These are phyloP conservation scores for Chalciporus chontae DNA, from an alignment of 768 basidiomycete species.

Conservation along the genomic window DNA sequence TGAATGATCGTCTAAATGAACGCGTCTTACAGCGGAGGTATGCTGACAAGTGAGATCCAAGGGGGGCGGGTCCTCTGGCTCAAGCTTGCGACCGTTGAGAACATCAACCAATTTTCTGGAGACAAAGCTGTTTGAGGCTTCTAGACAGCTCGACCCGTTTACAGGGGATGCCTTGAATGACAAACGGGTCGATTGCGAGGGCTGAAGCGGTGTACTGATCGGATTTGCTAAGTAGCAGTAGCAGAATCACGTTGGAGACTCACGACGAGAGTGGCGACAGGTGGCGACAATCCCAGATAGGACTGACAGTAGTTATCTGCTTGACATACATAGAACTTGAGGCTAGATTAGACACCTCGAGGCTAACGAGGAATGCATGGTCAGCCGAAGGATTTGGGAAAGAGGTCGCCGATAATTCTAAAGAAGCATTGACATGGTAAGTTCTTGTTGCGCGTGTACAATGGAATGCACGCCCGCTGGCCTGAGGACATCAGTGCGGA, in stretches of 20 bases:
- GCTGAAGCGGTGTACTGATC: slow-evolving; percentile 41
- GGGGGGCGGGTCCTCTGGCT: slow-evolving; percentile 45
- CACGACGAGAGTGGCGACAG: slow-evolving; percentile 40
- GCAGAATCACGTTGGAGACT: slow-evolving; percentile 24
- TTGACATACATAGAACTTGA: slow-evolving; percentile 43
- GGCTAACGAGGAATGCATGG: slow-evolving; percentile 47
- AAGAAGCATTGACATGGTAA: slow-evolving; percentile 58
- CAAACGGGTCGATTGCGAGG: slow-evolving; percentile 47
- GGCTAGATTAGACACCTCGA: slow-evolving; percentile 54
- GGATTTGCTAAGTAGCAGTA: slow-evolving; percentile 5
- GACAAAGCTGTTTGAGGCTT: slow-evolving; percentile 50
- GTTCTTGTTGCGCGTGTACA: slow-evolving; percentile 50
- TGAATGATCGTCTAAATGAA: background rate
- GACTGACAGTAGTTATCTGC: slow-evolving; percentile 64
- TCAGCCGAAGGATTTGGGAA: slow-evolving; percentile 49
- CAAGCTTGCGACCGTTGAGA: slow-evolving; percentile 44
- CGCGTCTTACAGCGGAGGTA: slow-evolving; percentile 39
- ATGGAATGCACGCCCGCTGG: slow-evolving; percentile 49
- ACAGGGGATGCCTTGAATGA: slow-evolving; percentile 42
- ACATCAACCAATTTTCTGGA: slow-evolving; percentile 47
- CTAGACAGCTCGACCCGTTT: slow-evolving; percentile 33
- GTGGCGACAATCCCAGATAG: slow-evolving; percentile 58
- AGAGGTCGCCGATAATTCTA: slow-evolving; percentile 50
- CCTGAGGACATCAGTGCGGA: slow-evolving; percentile 33
- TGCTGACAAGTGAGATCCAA: slow-evolving; percentile 52